phyloP scores from a whole-genome alignment of 257 asterid genomes.

The Capsicum pubescens region DNA sequence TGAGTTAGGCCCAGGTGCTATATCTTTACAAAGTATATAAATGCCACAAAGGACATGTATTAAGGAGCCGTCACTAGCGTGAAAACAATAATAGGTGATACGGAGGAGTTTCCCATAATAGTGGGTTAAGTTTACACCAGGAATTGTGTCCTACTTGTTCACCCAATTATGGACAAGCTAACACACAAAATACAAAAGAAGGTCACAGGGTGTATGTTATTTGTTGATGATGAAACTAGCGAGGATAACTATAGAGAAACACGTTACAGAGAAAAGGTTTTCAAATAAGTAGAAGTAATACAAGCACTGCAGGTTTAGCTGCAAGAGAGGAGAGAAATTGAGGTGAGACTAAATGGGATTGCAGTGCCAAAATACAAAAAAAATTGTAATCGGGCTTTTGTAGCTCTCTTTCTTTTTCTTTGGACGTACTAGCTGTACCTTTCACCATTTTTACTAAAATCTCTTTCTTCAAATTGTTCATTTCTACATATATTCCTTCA shows the following conservation, averaged over 20 bases:
- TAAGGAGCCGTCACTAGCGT: background rate
- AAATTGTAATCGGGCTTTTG: background rate
- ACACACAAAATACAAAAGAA: too few species aligned
- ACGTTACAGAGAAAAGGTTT: background rate
- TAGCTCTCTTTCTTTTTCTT: slow-evolving; percentile 4
- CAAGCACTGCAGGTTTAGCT: background rate
- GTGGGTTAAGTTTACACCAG: background rate
- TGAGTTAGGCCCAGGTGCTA: too few species aligned
- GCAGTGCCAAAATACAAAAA: background rate
- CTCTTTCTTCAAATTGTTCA: slow-evolving; percentile 16
- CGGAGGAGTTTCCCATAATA: background rate
- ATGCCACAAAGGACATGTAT: background rate
- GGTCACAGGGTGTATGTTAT: background rate
- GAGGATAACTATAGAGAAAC: background rate
- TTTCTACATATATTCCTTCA: background rate
- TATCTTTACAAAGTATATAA: background rate
- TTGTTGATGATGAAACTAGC: background rate
- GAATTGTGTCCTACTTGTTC: background rate
- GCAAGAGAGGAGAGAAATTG: background rate
- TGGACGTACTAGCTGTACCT: background rate
- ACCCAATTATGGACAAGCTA: background rate
- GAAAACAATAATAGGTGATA: background rate
- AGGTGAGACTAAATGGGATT: background rate
- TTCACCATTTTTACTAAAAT: slow-evolving; percentile 21
- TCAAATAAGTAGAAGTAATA: background rate